These are phyloP conservation scores for Tetrapisispora phaffii DNA, from an alignment of 805 yeast genomes.

Conservation along the genomic window DNA sequence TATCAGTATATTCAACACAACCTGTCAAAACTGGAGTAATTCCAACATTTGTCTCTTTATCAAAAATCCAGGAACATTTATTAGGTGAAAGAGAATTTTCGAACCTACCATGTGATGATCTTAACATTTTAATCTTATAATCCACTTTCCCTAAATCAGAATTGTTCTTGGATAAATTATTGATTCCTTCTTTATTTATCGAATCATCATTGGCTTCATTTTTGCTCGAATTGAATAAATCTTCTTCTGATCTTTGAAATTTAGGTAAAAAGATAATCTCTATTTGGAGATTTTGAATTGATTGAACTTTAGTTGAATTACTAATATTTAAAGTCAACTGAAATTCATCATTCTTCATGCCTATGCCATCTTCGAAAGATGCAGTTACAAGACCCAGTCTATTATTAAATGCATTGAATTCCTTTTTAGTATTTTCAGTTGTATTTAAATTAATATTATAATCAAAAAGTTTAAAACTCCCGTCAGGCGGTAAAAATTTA, in stretches of 20 bases:
- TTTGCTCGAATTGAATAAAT: background rate
- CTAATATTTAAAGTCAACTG: conserved; percentile 27
- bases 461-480: conserved; percentile 49
- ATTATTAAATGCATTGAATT: background rate
- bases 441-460: conserved; percentile 49
- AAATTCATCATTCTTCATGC: conserved; percentile 32
- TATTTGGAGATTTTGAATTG: conserved; percentile 39
- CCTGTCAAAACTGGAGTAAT: conserved; percentile 62
- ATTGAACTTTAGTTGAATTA: conserved; percentile 36
- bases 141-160: conserved; percentile 11
- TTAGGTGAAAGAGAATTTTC: conserved; percentile 39
- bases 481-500: conserved; percentile 84
- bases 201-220: background rate
- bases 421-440: conserved; percentile 1
- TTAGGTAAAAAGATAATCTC: conserved; percentile 22
- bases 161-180: background rate
- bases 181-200: background rate
- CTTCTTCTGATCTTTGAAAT: background rate
- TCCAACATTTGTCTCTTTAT: conserved; percentile 49
- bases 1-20: conserved; percentile 29
- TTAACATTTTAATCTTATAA: conserved; percentile 41
- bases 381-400: conserved; percentile 24
- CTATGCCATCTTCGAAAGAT: conserved; percentile 27
- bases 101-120: conserved; percentile 74
- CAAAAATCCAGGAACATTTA: conserved; percentile 49